phyloP scores from a whole-genome alignment of 352 stramenopile genomes.

The Pythium plurisporium region DNA sequence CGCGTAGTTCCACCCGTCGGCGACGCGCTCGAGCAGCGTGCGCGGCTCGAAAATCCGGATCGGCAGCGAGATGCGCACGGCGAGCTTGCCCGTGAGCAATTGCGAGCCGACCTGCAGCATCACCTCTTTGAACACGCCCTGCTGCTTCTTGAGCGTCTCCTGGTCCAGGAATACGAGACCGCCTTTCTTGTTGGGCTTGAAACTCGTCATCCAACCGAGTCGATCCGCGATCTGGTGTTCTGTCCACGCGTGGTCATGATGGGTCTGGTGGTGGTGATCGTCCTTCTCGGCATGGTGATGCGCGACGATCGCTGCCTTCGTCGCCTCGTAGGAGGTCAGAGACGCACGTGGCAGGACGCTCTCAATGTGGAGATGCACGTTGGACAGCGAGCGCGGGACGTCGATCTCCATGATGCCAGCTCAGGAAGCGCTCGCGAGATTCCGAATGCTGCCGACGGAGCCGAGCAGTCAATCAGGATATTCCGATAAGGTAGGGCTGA shows the following conservation, averaged over 20 bases:
- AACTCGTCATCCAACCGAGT: slow-evolving; percentile 51
- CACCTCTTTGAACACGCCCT: slow-evolving; percentile 76
- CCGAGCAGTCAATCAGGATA: too few relatives aligned
- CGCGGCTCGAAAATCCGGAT: slow-evolving; percentile 76
- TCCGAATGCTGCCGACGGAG: not conserved
- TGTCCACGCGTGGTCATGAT: slow-evolving; percentile 32
- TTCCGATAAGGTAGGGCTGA: too few relatives aligned
- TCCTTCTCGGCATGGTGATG: not conserved
- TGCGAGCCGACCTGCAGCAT: slow-evolving; percentile 73
- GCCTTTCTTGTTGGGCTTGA: slow-evolving; percentile 70
- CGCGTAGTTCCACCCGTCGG: slow-evolving; percentile 71
- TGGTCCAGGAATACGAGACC: slow-evolving; percentile 62
- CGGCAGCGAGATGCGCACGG: slow-evolving; percentile 64
- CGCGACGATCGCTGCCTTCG: slow-evolving; percentile 17
- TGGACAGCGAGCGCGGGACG: slow-evolving; percentile 31
- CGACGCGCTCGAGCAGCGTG: slow-evolving; percentile 68
- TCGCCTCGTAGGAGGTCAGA: slow-evolving; percentile 26
- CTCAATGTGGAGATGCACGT: slow-evolving; percentile 53
- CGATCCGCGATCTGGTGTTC: slow-evolving; percentile 47
- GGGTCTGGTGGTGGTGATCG: slow-evolving; percentile 1
- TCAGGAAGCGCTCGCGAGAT: too few relatives aligned
- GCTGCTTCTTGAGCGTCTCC: slow-evolving; percentile 70
- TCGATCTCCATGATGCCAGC: slow-evolving; percentile 1
- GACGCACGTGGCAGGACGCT: slow-evolving; percentile 43
- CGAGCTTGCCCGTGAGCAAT: slow-evolving; percentile 60